Evolutionary conservation across 2,329 filamentous ascomycete genomes (phyloP).

Genomic region (Penicillium fuscoglaucum): DNA sequence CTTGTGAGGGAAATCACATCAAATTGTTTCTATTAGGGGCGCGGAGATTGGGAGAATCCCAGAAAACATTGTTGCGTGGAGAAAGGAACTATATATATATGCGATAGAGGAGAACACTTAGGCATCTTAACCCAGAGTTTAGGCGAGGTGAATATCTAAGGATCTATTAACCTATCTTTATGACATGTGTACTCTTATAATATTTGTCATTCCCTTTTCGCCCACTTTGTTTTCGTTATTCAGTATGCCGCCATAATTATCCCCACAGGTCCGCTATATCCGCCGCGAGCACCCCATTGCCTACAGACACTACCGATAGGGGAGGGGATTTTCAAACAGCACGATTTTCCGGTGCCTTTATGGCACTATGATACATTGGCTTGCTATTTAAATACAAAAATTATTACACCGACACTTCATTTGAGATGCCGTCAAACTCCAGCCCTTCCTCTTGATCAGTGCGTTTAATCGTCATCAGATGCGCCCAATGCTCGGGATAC

Average conservation of each 20-base stretch:
- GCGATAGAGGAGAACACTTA: neutral
- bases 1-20: too few relatives aligned
- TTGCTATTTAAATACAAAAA: neutral
- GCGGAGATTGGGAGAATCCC: too few relatives aligned
- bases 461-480: conserved; percentile 54
- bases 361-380: neutral
- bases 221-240: neutral
- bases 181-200: neutral
- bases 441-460: conserved; percentile 37
- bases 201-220: neutral
- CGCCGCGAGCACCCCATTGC: too few relatives aligned
- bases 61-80: too few relatives aligned
- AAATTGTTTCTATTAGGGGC: too few relatives aligned
- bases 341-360: too few relatives aligned
- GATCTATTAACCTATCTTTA: neutral
- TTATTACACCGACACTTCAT: conserved; percentile 27
- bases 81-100: too few relatives aligned
- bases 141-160: neutral
- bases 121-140: neutral
- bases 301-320: neutral
- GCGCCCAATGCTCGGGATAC: conserved; percentile 69
- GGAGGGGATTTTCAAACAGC: neutral
- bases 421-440: conserved; percentile 33
- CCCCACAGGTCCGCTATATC: neutral
- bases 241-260: neutral